Conservation (phyloP, 2,329 filamentous ascomycete genomes). For the Polytolypa hystricis region DNA sequence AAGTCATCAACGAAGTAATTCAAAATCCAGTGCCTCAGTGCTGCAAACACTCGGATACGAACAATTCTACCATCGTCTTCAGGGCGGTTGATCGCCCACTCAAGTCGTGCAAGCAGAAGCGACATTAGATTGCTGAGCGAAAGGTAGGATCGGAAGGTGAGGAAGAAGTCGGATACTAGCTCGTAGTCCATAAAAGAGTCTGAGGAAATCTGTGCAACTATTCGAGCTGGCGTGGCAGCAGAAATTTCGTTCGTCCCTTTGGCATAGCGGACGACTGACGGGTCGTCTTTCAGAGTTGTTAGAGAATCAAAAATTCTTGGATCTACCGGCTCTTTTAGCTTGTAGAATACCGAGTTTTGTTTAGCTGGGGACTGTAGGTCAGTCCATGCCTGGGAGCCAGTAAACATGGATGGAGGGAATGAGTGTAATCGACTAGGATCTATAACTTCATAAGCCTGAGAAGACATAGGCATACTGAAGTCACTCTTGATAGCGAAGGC, state of each 20-base stretch:
- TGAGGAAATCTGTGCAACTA: constrained; percentile 94
- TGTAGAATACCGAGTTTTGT: constrained; percentile 33
- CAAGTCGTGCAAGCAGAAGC: constrained; percentile 72
- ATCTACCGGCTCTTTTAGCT: constrained; percentile 51
- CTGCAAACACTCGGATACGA: constrained; percentile 90
- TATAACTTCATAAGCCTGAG: too few relatives aligned
- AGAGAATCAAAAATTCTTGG: constrained; percentile 65
- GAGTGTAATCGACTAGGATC: constrained; percentile 17
- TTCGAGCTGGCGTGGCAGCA: constrained; percentile 78
- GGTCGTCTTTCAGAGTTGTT: constrained; percentile 71
- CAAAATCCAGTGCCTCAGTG: constrained; percentile 89
- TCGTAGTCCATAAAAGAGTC: constrained; percentile 95
- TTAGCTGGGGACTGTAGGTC: constrained; percentile 23
- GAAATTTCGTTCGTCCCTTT: constrained; percentile 60
- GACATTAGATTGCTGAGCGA: constrained; percentile 64
- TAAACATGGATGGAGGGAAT: constrained; percentile 28
- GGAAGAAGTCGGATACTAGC: constrained; percentile 91
- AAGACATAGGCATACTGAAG: too few relatives aligned
- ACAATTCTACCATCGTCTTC: constrained; percentile 87
- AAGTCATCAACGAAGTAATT: constrained; percentile 98
- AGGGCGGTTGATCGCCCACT: constrained; percentile 70
- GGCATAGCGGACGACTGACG: constrained; percentile 71
- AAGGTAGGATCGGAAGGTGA: constrained; percentile 85
- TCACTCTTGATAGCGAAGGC: constrained; percentile 41
- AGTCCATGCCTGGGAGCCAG: constrained; percentile 21